phyloP scores from a whole-genome alignment of 805 yeast species.

The Candida piceae region DNA sequence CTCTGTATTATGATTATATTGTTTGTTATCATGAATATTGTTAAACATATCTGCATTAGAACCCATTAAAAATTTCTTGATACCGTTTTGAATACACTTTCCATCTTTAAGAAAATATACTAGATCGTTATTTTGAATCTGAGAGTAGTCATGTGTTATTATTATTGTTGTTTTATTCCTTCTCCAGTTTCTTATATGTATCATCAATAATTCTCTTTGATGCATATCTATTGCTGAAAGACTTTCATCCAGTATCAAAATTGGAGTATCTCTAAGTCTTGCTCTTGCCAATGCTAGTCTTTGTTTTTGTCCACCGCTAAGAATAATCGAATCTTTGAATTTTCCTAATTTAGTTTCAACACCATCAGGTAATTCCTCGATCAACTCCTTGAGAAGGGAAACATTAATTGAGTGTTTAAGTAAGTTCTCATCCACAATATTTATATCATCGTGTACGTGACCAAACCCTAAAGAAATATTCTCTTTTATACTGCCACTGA shows the following conservation, averaged over 20 bases:
- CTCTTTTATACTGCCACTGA: conserved; percentile 55
- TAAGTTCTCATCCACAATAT: conserved; percentile 24
- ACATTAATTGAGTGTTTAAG: conserved; percentile 43
- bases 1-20: too few species aligned
- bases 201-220: conserved; percentile 41
- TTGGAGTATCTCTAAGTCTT: conserved; percentile 60
- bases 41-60: too few species aligned
- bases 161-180: conserved; percentile 67
- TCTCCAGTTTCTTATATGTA: conserved; percentile 56
- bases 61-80: conserved; percentile 28
- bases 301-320: conserved; percentile 93
- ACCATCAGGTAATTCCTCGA: conserved; percentile 48
- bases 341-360: conserved; percentile 47
- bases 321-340: conserved; percentile 31
- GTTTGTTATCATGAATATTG: too few species aligned
- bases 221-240: conserved; percentile 70
- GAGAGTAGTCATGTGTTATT: conserved; percentile 70
- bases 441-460: background rate
- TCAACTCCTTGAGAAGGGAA: conserved; percentile 47
- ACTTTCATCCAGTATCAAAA: conserved; percentile 82
- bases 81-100: conserved; percentile 40
- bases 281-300: conserved; percentile 84
- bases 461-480: conserved; percentile 43
- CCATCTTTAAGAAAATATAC: conserved; percentile 63
- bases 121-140: conserved; percentile 51